Evolutionary conservation across 139 green algal genomes (phyloP), one percentile per base, ranked within the genome.

Genomic region (Closterium sp.): DNA sequence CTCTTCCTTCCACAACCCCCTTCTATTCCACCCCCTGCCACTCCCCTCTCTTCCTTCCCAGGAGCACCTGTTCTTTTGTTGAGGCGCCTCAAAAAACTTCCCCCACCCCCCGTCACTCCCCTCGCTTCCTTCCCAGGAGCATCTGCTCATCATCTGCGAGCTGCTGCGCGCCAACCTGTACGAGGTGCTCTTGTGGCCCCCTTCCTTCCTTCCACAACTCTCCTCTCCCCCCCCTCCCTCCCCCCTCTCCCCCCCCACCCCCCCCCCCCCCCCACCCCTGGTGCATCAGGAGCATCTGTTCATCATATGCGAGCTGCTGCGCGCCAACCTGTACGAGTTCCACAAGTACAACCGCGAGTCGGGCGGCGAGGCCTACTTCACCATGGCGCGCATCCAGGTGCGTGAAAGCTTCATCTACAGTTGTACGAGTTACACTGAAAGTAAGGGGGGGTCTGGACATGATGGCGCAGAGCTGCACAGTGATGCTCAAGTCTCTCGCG

Each of bases 261-360:
- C 55, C 10, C 4, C 84, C 31, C 32, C 84, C 25, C 10, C 9
- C 32, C 5, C 23, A 6, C 32, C 32, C 9, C 32, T n/a, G n/a
- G n/a, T n/a, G n/a, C 84, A 34, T 87, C 96, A 97, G 96, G 98
- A 99, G 95, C 98, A 99, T 91, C 95, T 99, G 32, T 97, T 99
- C 94, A 96, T 99, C 34, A 97, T 99, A 55, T 98, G 96, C 88
- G 98, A 99, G 96, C 96, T 99, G 89, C 96, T 99, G 91, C 95
- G 97, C 7, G 96, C 97, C 91, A 99, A 99, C 94, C 95, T 99
- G 93, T 99, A 99, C 94, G 97, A 99, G 95, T 98, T 99, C 88
- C 97, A 98, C 85, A 98, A 98, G 95, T 98, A 98, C 96, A 97
- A 98, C 92, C 91, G 95, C 16, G 97, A 98, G 91, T 96, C 92